Percentiles rank a stretch among this genome's conserved stretches.
phyloP scores from a whole-genome alignment of 1,284 basidiomycete species.

The Meira nashicola region DNA sequence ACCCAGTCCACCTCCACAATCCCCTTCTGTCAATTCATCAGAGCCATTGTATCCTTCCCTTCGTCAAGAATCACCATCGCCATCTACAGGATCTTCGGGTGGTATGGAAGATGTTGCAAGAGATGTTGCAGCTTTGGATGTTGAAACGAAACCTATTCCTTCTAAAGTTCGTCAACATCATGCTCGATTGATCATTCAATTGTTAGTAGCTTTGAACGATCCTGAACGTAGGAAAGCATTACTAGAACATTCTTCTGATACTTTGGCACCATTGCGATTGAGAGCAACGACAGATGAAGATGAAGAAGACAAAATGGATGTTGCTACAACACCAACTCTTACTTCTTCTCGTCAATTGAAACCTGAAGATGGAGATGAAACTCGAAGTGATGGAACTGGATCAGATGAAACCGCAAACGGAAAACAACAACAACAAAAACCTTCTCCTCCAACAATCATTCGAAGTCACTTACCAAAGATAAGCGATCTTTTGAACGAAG shows the following conservation, averaged over 20 bases:
- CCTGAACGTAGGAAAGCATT: slow-evolving; percentile 14
- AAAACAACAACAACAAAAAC: too few species aligned
- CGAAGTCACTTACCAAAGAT: slow-evolving; percentile 6
- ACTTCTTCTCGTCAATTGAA: background rate
- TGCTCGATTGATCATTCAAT: slow-evolving; percentile 30
- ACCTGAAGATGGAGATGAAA: background rate
- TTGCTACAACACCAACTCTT: background rate
- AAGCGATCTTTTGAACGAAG: slow-evolving; percentile 1
- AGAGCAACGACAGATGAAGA: background rate
- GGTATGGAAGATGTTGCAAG: slow-evolving; percentile 4
- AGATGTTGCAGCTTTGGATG: slow-evolving; percentile 10
- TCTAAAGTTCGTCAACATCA: slow-evolving; percentile 25
- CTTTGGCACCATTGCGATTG: background rate
- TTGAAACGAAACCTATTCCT: background rate
- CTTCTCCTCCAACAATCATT: background rate
- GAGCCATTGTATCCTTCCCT: slow-evolving; percentile 1
- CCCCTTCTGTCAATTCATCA: background rate
- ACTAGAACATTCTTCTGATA: too few species aligned
- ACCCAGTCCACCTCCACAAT: slow-evolving; percentile 3
- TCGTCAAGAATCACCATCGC: background rate
- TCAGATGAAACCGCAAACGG: background rate
- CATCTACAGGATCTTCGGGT: background rate
- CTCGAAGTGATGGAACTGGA: background rate
- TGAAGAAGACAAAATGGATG: slow-evolving; percentile 1
- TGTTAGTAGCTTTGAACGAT: slow-evolving; percentile 41